These are phyloP conservation scores for Paspalum notatum DNA, from an alignment of 176 grass and related monocot species.

Conservation along the genomic window DNA sequence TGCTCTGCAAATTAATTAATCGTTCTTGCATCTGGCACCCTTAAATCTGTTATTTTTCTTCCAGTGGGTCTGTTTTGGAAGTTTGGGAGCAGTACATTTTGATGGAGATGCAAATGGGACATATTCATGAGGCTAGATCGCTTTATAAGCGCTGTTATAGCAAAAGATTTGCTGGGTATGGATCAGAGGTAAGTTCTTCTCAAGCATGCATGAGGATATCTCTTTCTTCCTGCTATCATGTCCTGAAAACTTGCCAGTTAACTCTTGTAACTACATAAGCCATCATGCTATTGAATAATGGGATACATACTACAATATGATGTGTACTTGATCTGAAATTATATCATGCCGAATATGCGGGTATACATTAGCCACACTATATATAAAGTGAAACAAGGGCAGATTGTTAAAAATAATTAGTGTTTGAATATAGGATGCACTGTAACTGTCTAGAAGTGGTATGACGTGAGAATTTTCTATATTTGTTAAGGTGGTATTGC, in stretches of 20 bases:
- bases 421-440: too few relatives aligned
- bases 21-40: constrained; percentile 7
- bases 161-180: constrained; percentile 80
- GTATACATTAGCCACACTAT: too few relatives aligned
- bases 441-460: too few relatives aligned
- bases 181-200: constrained; percentile 80
- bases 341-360: too few relatives aligned
- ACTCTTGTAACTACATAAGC: too few relatives aligned
- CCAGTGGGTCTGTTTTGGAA: constrained; percentile 82
- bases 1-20: constrained; percentile 27
- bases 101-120: constrained; percentile 77
- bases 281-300: too few relatives aligned
- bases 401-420: too few relatives aligned
- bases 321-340: too few relatives aligned
- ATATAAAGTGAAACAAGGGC: too few relatives aligned
- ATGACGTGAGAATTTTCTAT: too few relatives aligned
- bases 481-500: too few relatives aligned
- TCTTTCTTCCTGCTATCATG: constrained; percentile 3
- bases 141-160: constrained; percentile 95
- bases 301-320: too few relatives aligned
- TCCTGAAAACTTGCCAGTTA: neutral
- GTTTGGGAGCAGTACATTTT: constrained; percentile 78
- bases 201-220: neutral
- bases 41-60: constrained; percentile 49
- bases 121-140: constrained; percentile 77